Evolutionary conservation across 2,329 filamentous ascomycete genomes (phyloP), one percentile per base, ranked within the genome.

Genomic region (Lasiodiplodia citricola): DNA sequence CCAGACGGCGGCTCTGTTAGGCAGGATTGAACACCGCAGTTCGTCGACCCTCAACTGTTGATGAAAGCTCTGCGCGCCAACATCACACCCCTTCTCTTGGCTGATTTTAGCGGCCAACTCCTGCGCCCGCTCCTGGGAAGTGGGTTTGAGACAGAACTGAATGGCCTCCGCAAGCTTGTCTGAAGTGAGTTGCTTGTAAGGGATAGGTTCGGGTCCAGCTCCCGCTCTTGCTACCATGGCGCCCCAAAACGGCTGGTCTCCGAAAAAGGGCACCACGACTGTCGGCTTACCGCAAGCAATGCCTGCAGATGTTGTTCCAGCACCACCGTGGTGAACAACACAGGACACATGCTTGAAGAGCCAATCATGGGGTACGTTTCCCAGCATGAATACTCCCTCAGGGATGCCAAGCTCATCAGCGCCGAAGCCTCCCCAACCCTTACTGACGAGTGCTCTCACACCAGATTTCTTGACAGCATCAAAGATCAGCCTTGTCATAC

Each of bases 291-390:
- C 93, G 1, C 90, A 87, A 21, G 91, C 87, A 70, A 97, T 92
- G n/a, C 93, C 93, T 0, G 93, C 92, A 1, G 93, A 93, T 1
- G 93, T 96, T 2, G 93, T 97, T 21, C 93, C 93, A 10, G 93
- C 93, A 69, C 94, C 93, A 25, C 93, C 94, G 71, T 97, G 93
- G 75, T 97, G 94, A 5, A 96, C 91, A 1, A 97, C 93, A 54
- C 89, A 90, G 0, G 92, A 91, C 0, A 96, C 93, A 47, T 87
- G 89, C 71, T 92, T 85, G 79, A 97, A 97, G 0, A 97, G 81
- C 93, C 93, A 97, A 80, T 97, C 94, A 71, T 97, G 94, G 1
- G 93, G 93, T 55, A 90, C 89, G 74, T 95, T 96, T 13, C 92
- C 93, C 47, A 97, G 84, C 88, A 96, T 93, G 76, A 92, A 93